Base-by-base conservation (phyloP, 2,329 filamentous ascomycete species). In the Aspergillus pseudoterreus region DNA sequence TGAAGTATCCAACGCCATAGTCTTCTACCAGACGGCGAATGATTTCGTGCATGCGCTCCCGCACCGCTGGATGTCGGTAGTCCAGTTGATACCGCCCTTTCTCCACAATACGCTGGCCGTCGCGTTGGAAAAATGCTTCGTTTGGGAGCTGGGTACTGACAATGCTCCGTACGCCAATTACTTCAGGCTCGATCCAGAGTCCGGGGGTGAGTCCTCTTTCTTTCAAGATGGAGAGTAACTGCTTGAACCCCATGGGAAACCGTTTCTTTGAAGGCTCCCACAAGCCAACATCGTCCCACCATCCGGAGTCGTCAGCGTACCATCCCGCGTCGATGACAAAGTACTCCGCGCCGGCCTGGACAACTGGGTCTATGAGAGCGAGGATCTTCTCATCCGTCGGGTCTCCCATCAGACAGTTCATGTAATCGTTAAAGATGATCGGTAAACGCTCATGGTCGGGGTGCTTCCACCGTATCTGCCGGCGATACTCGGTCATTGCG, bases 341-440 rank as follows among this genome's bases (percentile, higher is more conserved):
- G 49, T 64, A 69, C 35, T 71, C 67, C 0, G 69, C 69, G 0
- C 70, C 70, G 4, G 59, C 43, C 1, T 51, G 39, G 0, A 53
- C 56, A 4, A 63, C 70, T 0, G 65, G 63, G 3, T 62, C 57
- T 6, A 71, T 19, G 1, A 71, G 53, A 1, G 67, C 59, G 1
- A 60, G 45, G 14, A 71, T 62, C 51, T 72, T 71, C 4, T 68
- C 53, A 14, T 69, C 64, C 8, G 61, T 62, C 0, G 69, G 69
- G 48, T 72, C 67, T 1, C 69, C 70, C 68, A 71, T 71, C 3
- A 71, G 58, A 36, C 69, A 72, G 51, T 71, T 72, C 69, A 71
- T 72, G 44, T 70, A 71, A 47, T 72, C 68, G 53, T 72, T 72
- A 59, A 71, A 72, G 19, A 72, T 66, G 32, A 72, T 59, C 0